Conservation (phyloP, 1,284 basidiomycete species). For the Tetrapyrgos nigripes region DNA sequence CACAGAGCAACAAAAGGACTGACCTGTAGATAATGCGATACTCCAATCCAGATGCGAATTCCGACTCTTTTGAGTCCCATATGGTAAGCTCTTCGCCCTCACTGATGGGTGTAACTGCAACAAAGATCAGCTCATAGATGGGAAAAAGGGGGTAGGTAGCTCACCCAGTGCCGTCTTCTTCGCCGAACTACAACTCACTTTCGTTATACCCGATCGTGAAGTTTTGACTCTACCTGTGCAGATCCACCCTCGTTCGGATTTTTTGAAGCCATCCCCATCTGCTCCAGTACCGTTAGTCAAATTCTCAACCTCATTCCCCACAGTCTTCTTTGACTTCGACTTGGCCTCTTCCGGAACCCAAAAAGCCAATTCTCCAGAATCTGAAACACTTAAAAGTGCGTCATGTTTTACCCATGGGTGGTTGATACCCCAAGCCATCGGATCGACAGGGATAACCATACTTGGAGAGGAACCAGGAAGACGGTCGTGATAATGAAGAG, state of each 20-base stretch:
- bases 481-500: slow-evolving; percentile 48
- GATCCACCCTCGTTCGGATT: slow-evolving; percentile 51
- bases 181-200: slow-evolving; percentile 84
- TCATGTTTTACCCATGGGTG: slow-evolving; percentile 62
- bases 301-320: too few relatives aligned
- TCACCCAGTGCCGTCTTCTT: slow-evolving; percentile 86
- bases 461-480: slow-evolving; percentile 59
- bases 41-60: slow-evolving; percentile 91
- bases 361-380: slow-evolving; percentile 78
- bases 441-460: slow-evolving; percentile 83
- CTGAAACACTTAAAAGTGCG: slow-evolving; percentile 78
- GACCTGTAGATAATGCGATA: slow-evolving; percentile 69
- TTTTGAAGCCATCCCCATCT: slow-evolving; percentile 10
- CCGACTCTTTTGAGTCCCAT: slow-evolving; percentile 94
- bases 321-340: background rate
- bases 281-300: background rate
- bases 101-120: slow-evolving; percentile 57
- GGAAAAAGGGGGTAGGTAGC: slow-evolving; percentile 27
- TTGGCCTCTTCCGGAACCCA: slow-evolving; percentile 70
- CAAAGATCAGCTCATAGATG: slow-evolving; percentile 11
- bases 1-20: slow-evolving; percentile 18
- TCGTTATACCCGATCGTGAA: slow-evolving; percentile 63
- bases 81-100: slow-evolving; percentile 84
- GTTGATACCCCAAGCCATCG: slow-evolving; percentile 83
- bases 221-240: slow-evolving; percentile 81